Base-by-base conservation (phyloP, 805 yeast species). In the Kazachstania bromeliacearum region DNA sequence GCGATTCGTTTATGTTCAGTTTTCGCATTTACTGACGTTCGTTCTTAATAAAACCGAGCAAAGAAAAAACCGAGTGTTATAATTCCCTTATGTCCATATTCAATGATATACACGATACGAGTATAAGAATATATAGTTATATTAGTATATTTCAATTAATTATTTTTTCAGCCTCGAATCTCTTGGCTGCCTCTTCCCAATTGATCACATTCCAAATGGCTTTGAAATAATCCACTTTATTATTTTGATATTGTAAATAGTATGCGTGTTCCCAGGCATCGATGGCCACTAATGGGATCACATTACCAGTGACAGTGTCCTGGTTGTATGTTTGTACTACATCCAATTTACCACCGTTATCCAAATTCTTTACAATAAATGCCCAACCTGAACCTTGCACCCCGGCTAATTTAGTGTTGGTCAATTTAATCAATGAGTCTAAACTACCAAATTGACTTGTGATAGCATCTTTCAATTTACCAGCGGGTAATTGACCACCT, bases 211-310 rank as follows among this genome's bases (percentile, higher is more conserved):
- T 80, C 96, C 96, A 85, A 64, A 85, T 82, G 44, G 94, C 89
- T 64, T 82, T 78, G 75, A 87, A 85, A 68, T 87, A 85, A 57
- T 85, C 95, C 31, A 62, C 94, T 71, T 87, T 85, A 58, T 79
- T 87, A 67, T 85, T 85, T 67, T 83, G 79, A 70, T 85, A 85
- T 64, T 85, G 95, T 63, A 87, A 71, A 72, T 85, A 85, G 71
- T 85, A 85, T 37, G 96, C 95, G 57, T 85, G 96, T 65, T 85
- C 96, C 96, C 96, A 85, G 42, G 95, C 94, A 53, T 85, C 96
- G 57, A 85, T 82, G 37, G 95, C 95, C 38, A 87, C 71, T 52
- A 87, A 64, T 31, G 95, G 94, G 32, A 73, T 66, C 59, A 75
- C 70, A 7, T 73, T 59, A 33, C 84, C 83, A 33, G 77, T 67